Base-by-base conservation (phyloP, 163 green algal species). In the Chlorella variabilis region DNA sequence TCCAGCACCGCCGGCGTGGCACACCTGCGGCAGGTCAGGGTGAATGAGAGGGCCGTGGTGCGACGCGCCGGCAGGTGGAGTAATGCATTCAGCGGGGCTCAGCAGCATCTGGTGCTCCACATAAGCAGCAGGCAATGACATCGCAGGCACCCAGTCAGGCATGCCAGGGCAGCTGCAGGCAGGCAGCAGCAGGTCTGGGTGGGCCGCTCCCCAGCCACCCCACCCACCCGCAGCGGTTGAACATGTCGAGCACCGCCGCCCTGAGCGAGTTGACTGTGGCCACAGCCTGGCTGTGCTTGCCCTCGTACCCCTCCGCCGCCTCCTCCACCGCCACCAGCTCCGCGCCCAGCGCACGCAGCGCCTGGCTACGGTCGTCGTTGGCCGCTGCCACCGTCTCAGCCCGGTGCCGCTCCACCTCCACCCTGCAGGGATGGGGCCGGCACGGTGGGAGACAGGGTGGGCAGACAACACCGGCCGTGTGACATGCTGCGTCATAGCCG, bases 1-100 rank as follows among this genome's bases (percentile, higher is more conserved):
- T 94, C 91, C 20, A 87, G 83, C 69, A 94, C 90, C 3, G 89
- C 85, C 0, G 87, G 80, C n/a, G 92, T 94, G 85, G 92, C 92
- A 85, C 94, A 97, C 56, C 94, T 81, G 71, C 71, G 20, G 29
- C 15, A 48, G 31, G 62, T 6, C 36, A 41, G 18, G 31, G 15
- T n/a, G 62, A n/a, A n/a, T n/a, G n/a, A n/a, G n/a, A n/a, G n/a
- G n/a, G n/a, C n/a, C n/a, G n/a, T n/a, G n/a, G n/a, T n/a, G n/a
- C n/a, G n/a, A n/a, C n/a, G n/a, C n/a, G n/a, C n/a, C n/a, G n/a
- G n/a, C n/a, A n/a, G n/a, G n/a, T n/a, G n/a, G n/a, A n/a, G n/a
- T n/a, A n/a, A 62, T 62, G 54, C 54, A n/a, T n/a, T n/a, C 20
- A 62, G 54, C 54, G 9, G 15, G 15, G 45, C 45, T n/a, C n/a